Evolutionary conservation across 495 filamentous ascomycete genomes (phyloP).

Genomic region (Neurospora sp.): DNA sequence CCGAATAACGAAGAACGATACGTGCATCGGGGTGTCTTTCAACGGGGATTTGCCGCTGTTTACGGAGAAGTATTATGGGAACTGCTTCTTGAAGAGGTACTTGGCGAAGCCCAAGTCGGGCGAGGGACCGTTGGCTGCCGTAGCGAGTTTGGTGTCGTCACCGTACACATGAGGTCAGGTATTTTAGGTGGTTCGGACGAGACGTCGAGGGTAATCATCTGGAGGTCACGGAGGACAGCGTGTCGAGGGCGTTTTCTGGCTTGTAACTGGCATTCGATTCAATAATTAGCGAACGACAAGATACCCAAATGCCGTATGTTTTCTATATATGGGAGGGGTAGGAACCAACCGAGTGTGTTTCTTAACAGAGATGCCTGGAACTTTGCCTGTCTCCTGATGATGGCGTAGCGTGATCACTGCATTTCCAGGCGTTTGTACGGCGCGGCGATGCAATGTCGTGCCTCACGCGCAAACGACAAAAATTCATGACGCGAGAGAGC

Average conservation of each 20-base stretch:
- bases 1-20: constrained; percentile 7
- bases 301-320: neutral
- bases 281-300: neutral
- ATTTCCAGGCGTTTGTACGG: neutral
- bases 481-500: too few species aligned
- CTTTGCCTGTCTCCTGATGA: neutral
- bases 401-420: neutral
- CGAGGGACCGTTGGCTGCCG: neutral
- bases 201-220: neutral
- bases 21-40: constrained; percentile 9
- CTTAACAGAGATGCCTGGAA: neutral
- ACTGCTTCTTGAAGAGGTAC: neutral
- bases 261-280: neutral
- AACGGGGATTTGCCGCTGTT: neutral
- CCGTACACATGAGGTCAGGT: neutral
- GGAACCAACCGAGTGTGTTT: neutral
- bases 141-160: neutral
- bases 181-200: neutral
- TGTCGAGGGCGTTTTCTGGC: neutral
- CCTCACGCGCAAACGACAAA: too few species aligned
- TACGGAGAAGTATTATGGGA: neutral
- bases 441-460: neutral
- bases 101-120: neutral
- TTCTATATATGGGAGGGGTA: neutral
- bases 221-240: neutral